Conservation (phyloP, 169 alveolate species). For the Eimeria sp. region DNA sequence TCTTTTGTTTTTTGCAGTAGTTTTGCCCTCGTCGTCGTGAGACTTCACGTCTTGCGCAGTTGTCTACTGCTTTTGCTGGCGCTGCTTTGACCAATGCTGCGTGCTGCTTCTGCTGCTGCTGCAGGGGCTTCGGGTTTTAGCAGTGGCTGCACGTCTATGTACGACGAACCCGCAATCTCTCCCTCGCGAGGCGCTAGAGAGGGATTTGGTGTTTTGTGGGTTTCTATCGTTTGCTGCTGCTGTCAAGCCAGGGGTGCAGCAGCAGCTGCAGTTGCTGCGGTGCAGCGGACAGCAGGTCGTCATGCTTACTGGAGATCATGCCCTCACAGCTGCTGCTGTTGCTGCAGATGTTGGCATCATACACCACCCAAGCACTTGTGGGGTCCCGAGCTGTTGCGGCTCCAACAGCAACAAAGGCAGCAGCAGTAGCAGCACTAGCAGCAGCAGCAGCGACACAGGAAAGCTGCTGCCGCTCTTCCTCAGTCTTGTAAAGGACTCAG, state of each 20-base stretch:
- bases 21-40: neutral
- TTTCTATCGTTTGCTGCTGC: conserved; percentile 98
- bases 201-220: conserved; percentile 96
- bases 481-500: neutral
- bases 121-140: conserved; percentile 41
- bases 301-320: conserved; percentile 99
- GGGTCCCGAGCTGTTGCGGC: conserved; percentile 33
- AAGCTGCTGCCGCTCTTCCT: conserved; percentile 16
- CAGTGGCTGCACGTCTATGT: conserved; percentile 66
- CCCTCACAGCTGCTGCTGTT: conserved; percentile 98
- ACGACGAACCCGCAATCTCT: conserved; percentile 94
- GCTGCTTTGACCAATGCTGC: conserved; percentile 20
- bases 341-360: conserved; percentile 91
- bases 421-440: neutral
- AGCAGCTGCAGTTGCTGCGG: conserved; percentile 92
- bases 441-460: conserved; percentile 18
- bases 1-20: neutral
- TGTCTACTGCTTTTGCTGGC: conserved; percentile 2
- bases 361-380: conserved; percentile 37
- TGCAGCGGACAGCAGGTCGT: conserved; percentile 92
- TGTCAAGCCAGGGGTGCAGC: conserved; percentile 93
- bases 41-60: neutral
- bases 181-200: conserved; percentile 3
- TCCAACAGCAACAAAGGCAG: neutral
- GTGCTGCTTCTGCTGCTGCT: conserved; percentile 20